A percentile compares a stretch with the other conserved stretches of the same genome.
Evolutionary conservation across 2,329 filamentous ascomycete genomes (phyloP).

Genomic region (Gaeumannomyces sp.): DNA sequence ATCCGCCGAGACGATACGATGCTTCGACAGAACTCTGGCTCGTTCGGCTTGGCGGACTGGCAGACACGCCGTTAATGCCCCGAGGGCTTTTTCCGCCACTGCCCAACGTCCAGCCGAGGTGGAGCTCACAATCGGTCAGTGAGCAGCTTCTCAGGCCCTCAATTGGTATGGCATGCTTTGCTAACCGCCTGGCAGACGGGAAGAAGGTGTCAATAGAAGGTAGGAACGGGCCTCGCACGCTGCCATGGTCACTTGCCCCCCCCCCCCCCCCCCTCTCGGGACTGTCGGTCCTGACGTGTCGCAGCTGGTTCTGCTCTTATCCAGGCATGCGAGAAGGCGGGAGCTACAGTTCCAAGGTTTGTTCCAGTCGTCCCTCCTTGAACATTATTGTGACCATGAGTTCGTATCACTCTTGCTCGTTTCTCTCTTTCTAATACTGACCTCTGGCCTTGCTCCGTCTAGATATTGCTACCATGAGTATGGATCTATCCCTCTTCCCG

Average conservation of each 20-base stretch:
- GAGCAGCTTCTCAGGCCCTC: not conserved
- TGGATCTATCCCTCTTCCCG: slow-evolving; percentile 19
- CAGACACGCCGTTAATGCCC: slow-evolving; percentile 52
- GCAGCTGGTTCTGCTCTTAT: slow-evolving; percentile 93
- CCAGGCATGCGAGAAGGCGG: slow-evolving; percentile 98
- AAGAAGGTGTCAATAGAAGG: slow-evolving; percentile 98
- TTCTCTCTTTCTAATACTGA: slow-evolving; percentile 23
- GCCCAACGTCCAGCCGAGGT: slow-evolving; percentile 79
- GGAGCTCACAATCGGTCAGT: slow-evolving; percentile 88
- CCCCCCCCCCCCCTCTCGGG: not conserved
- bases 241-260: not conserved
- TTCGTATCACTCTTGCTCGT: not conserved
- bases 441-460: slow-evolving; percentile 14
- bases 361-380: slow-evolving; percentile 18
- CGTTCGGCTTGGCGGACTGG: slow-evolving; percentile 62
- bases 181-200: slow-evolving; percentile 61
- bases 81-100: slow-evolving; percentile 78
- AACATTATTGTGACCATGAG: slow-evolving; percentile 4
- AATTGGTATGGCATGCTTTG: not conserved
- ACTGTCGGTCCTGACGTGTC: slow-evolving; percentile 17
- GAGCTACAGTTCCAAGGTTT: slow-evolving; percentile 78
- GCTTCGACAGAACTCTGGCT: slow-evolving; percentile 62
- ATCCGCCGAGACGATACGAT: slow-evolving; percentile 57
- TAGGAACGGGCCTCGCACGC: slow-evolving; percentile 36
- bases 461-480: slow-evolving; percentile 99